Percentiles rank a stretch among this genome's conserved stretches.
Conservation (phyloP, 345 rosid genomes). For the Arabidopsis suecica region DNA sequence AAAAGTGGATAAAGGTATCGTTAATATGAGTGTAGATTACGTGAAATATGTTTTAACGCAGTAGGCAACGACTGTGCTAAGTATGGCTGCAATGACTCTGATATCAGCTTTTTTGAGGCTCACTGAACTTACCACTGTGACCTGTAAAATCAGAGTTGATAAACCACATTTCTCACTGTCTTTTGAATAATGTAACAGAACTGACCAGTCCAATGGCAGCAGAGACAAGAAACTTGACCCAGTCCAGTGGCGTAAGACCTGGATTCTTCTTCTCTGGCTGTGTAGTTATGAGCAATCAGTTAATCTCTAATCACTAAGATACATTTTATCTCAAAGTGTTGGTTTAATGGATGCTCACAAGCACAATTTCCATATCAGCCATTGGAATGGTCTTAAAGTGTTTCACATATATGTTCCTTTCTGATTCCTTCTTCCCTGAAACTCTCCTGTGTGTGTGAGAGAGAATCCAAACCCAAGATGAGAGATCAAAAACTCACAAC, state of each 20-base stretch:
- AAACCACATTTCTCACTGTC: background rate
- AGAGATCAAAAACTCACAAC: slow-evolving; percentile 7
- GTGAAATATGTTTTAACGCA: slow-evolving; percentile 76
- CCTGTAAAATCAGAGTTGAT: slow-evolving; percentile 45
- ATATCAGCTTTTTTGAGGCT: slow-evolving; percentile 65
- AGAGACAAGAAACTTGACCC: slow-evolving; percentile 83
- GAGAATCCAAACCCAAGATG: slow-evolving; percentile 10
- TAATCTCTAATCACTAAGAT: background rate
- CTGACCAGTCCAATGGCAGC: slow-evolving; percentile 81
- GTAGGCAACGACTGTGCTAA: slow-evolving; percentile 68
- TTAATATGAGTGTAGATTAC: slow-evolving; percentile 39
- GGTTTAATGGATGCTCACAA: slow-evolving; percentile 56
- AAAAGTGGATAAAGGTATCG: background rate
- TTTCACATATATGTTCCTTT: slow-evolving; percentile 64
- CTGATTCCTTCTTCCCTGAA: slow-evolving; percentile 48
- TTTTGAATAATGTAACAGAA: background rate
- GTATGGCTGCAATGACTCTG: slow-evolving; percentile 67
- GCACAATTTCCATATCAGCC: slow-evolving; percentile 95
- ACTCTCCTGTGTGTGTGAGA: slow-evolving; percentile 51
- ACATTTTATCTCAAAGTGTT: slow-evolving; percentile 11
- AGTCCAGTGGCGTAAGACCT: slow-evolving; percentile 85
- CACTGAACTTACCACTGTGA: slow-evolving; percentile 62
- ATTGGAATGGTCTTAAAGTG: slow-evolving; percentile 85
- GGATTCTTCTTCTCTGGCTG: slow-evolving; percentile 95
- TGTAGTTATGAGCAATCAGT: slow-evolving; percentile 18